phyloP scores from a whole-genome alignment of 2,329 filamentous ascomycete genomes.

The Penicillium sp. region DNA sequence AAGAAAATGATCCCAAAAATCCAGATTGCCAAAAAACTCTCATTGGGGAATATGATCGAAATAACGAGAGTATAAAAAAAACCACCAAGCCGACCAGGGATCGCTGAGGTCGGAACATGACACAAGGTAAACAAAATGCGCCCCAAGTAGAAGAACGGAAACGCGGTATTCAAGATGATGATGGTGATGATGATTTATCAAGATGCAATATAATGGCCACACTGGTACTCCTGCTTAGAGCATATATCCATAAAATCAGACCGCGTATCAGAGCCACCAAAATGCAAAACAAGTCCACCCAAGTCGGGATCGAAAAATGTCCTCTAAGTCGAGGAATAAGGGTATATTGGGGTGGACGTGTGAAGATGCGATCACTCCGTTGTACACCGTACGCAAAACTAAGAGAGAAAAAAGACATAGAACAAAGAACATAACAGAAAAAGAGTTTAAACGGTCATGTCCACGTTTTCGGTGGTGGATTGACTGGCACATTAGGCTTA shows the following conservation, averaged over 20 bases:
- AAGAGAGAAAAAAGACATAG: neutral
- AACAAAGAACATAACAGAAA: neutral
- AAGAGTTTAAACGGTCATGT: neutral
- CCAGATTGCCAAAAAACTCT: neutral
- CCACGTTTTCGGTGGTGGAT: neutral
- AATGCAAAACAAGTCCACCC: slow-evolving; percentile 3
- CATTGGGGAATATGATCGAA: neutral
- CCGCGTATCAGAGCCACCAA: neutral
- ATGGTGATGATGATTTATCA: slow-evolving; percentile 5
- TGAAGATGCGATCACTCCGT: neutral
- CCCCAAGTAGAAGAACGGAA: neutral
- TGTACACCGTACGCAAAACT: neutral
- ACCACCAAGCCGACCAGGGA: neutral
- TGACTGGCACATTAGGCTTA: neutral
- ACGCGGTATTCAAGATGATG: neutral
- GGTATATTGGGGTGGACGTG: neutral
- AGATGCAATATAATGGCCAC: slow-evolving; percentile 1
- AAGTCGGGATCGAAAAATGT: neutral
- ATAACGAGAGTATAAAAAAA: neutral
- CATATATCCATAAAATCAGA: slow-evolving; percentile 1
- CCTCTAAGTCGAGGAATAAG: neutral
- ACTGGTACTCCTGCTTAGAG: slow-evolving; percentile 1
- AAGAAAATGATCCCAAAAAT: neutral
- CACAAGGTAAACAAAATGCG: neutral
- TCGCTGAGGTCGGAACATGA: neutral